These are phyloP conservation scores for Myxozyma neotropica DNA, from an alignment of 805 yeast genomes.

Conservation along the genomic window DNA sequence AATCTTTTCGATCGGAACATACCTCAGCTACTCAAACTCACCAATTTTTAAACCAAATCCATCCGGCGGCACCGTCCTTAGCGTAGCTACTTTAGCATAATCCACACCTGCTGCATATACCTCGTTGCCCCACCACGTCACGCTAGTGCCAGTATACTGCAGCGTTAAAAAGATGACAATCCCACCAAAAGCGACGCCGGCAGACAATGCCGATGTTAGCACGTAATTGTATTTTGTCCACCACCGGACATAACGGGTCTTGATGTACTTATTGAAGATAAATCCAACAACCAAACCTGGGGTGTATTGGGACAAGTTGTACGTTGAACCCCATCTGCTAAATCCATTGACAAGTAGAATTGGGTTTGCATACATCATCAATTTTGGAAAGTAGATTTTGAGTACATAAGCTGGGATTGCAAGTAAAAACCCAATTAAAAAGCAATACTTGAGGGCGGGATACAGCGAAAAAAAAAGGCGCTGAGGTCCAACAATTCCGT, in stretches of 20 bases:
- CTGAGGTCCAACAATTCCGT: slow-evolving; percentile 68
- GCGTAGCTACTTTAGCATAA: slow-evolving; percentile 9
- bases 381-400: neutral
- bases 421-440: slow-evolving; percentile 56
- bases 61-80: slow-evolving; percentile 2
- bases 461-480: slow-evolving; percentile 58
- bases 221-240: slow-evolving; percentile 75
- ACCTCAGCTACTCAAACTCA: neutral
- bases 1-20: too few relatives aligned
- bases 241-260: slow-evolving; percentile 60
- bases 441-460: slow-evolving; percentile 58
- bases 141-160: slow-evolving; percentile 44
- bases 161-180: slow-evolving; percentile 57
- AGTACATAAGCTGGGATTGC: slow-evolving; percentile 47
- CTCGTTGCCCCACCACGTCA: slow-evolving; percentile 69
- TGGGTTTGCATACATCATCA: slow-evolving; percentile 56
- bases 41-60: slow-evolving; percentile 16
- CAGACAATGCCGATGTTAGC: slow-evolving; percentile 63
- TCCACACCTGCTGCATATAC: slow-evolving; percentile 22
- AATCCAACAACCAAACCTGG: slow-evolving; percentile 67
- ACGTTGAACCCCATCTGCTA: slow-evolving; percentile 40
- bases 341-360: slow-evolving; percentile 56
- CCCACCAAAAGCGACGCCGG: slow-evolving; percentile 66
- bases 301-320: slow-evolving; percentile 73
- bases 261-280: slow-evolving; percentile 58